These are phyloP conservation scores for Plasmodium vinckei DNA, from an alignment of 169 alveolate species.

Conservation along the genomic window DNA sequence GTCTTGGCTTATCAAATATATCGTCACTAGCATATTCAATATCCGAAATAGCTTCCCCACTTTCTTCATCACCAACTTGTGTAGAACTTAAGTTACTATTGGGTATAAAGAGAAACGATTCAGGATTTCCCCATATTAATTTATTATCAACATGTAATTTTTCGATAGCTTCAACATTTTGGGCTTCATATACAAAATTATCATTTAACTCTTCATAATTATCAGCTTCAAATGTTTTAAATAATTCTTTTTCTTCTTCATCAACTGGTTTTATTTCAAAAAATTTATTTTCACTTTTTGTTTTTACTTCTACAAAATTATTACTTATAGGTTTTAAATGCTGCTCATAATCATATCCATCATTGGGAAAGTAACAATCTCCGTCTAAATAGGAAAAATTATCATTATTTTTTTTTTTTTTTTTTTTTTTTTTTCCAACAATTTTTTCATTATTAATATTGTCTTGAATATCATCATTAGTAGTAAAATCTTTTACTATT, in stretches of 20 bases:
- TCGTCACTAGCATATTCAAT: no score
- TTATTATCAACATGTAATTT: slow-evolving; percentile 77
- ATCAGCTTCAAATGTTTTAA: slow-evolving; percentile 80
- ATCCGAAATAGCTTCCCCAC: neutral
- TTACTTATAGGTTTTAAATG: slow-evolving; percentile 82
- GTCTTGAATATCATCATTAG: neutral
- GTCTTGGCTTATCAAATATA: neutral
- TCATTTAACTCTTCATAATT: slow-evolving; percentile 83
- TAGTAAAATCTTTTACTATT: neutral
- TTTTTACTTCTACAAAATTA: slow-evolving; percentile 79
- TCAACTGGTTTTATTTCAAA: slow-evolving; percentile 54
- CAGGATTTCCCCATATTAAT: slow-evolving; percentile 81
- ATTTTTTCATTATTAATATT: neutral
- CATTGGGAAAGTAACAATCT: slow-evolving; percentile 87
- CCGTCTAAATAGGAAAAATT: slow-evolving; percentile 79
- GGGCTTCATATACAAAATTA: slow-evolving; percentile 84
- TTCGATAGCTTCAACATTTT: slow-evolving; percentile 46
- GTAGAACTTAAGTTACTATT: neutral
- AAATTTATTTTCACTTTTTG: slow-evolving; percentile 14
- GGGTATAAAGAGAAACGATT: slow-evolving; percentile 39
- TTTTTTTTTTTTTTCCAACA: slow-evolving; percentile 12
- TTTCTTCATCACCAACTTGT: neutral
- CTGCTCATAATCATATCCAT: slow-evolving; percentile 86
- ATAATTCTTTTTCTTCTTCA: slow-evolving; percentile 80
- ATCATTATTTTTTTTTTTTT: slow-evolving; percentile 9